Conservation (phyloP, 495 filamentous ascomycete genomes). For the Podospora australis region DNA sequence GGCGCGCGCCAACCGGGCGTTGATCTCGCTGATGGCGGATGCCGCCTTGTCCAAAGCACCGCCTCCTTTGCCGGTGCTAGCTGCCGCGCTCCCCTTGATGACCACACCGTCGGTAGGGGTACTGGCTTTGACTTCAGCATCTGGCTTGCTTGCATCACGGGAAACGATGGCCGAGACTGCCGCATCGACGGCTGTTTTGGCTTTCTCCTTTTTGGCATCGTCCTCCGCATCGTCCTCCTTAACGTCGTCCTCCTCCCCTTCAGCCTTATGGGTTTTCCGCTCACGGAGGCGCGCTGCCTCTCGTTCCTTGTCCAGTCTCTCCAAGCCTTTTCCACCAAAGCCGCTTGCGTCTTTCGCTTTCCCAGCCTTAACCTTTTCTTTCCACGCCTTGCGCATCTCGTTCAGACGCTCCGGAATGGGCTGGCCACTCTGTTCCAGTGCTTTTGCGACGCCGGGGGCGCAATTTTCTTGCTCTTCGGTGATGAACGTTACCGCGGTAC, state of each 20-base stretch:
- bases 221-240: slow-evolving; percentile 64
- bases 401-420: slow-evolving; percentile 61
- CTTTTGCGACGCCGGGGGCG: slow-evolving; percentile 83
- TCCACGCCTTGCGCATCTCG: slow-evolving; percentile 59
- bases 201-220: slow-evolving; percentile 54
- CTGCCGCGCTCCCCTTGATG: slow-evolving; percentile 36
- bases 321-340: slow-evolving; percentile 92
- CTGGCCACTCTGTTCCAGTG: slow-evolving; percentile 85
- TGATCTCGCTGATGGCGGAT: slow-evolving; percentile 77
- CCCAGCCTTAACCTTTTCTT: slow-evolving; percentile 85
- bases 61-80: slow-evolving; percentile 48
- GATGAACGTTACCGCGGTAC: slow-evolving; percentile 91
- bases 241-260: slow-evolving; percentile 80
- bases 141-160: slow-evolving; percentile 33
- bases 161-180: slow-evolving; percentile 51
- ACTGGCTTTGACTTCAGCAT: slow-evolving; percentile 43
- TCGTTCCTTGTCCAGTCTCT: slow-evolving; percentile 83
- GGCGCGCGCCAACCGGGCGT: slow-evolving; percentile 76
- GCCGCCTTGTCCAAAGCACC: slow-evolving; percentile 75
- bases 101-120: slow-evolving; percentile 56
- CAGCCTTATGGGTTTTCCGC: slow-evolving; percentile 82
- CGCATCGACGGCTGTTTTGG: slow-evolving; percentile 55
- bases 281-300: slow-evolving; percentile 77
- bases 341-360: slow-evolving; percentile 84
- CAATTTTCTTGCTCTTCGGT: slow-evolving; percentile 88